phyloP scores from a whole-genome alignment of 2,329 filamentous ascomycete species.

The Fusarium verticillioides region DNA sequence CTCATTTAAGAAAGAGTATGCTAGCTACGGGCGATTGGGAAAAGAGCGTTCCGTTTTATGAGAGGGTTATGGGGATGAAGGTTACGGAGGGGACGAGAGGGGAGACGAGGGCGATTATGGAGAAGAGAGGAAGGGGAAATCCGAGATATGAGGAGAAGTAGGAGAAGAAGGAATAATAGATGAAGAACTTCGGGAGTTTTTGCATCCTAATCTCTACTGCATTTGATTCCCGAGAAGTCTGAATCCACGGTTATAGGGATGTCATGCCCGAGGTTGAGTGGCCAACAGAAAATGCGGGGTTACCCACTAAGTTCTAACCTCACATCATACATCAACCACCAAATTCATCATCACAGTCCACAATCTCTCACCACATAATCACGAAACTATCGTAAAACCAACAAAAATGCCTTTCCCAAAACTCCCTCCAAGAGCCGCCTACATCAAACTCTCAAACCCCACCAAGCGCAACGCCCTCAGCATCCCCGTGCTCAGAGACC shows the following conservation, averaged over 20 bases:
- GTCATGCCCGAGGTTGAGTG: neutral
- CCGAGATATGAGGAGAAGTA: conserved; percentile 19
- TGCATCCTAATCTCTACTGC: rapidly evolving
- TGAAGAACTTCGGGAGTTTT: neutral
- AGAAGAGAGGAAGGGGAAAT: conserved; percentile 38
- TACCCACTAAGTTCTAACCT: no score
- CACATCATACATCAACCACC: neutral
- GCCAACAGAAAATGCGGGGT: neutral
- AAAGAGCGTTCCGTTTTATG: conserved; percentile 48
- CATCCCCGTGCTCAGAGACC: conserved; percentile 22
- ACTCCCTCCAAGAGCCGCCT: conserved; percentile 24
- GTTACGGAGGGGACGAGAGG: conserved; percentile 37
- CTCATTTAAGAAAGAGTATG: conserved; percentile 64
- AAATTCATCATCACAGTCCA: neutral
- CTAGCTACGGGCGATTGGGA: conserved; percentile 56
- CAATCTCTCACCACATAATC: neutral
- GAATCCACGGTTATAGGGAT: neutral
- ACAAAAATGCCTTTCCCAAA: conserved; percentile 28
- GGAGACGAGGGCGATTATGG: conserved; percentile 40
- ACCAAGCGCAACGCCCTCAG: conserved; percentile 40
- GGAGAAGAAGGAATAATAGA: neutral
- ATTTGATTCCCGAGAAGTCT: no score
- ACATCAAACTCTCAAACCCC: conserved; percentile 37
- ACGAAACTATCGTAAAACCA: rapidly evolving
- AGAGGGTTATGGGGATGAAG: conserved; percentile 47